A percentile compares a stretch with the other conserved stretches of the same genome.
Conservation (phyloP, 108 stramenopile genomes). For the Cyclostephanos invisitatus region DNA sequence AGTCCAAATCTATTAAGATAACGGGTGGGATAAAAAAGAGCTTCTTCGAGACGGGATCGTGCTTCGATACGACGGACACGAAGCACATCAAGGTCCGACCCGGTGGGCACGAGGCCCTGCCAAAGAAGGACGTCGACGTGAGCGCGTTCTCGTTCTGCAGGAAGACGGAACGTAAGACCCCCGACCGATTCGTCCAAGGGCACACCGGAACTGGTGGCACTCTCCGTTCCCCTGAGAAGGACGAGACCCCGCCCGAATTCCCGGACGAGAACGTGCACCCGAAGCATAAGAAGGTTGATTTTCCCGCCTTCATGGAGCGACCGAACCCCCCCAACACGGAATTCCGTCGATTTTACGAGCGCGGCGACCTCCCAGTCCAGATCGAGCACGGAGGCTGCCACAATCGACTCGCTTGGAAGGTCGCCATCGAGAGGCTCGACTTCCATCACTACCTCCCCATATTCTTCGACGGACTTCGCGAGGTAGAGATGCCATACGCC, state of each 20-base stretch:
- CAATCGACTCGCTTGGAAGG: constrained; percentile 87
- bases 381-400: constrained; percentile 79
- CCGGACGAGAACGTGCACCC: constrained; percentile 45
- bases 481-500: constrained; percentile 85
- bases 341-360: constrained; percentile 84
- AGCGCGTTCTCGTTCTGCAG: constrained; percentile 71
- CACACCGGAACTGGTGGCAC: constrained; percentile 74
- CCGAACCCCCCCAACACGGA: constrained; percentile 90
- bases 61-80: constrained; percentile 54
- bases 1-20: constrained; percentile 22
- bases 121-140: constrained; percentile 58
- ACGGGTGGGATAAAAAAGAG: constrained; percentile 26
- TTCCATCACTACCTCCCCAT: constrained; percentile 91
- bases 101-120: constrained; percentile 75
- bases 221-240: constrained; percentile 28
- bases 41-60: constrained; percentile 58
- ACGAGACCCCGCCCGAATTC: constrained; percentile 40
- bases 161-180: constrained; percentile 52
- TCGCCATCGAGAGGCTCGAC: constrained; percentile 83
- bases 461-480: constrained; percentile 90
- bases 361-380: constrained; percentile 86
- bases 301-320: constrained; percentile 71
- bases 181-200: constrained; percentile 59
- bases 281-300: constrained; percentile 43
- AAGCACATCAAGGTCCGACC: constrained; percentile 61